A percentile compares a stretch with the other conserved stretches of the same genome.
These are phyloP conservation scores for Arthroderma sp. DNA, from an alignment of 2,329 filamentous ascomycete genomes.

Conservation along the genomic window DNA sequence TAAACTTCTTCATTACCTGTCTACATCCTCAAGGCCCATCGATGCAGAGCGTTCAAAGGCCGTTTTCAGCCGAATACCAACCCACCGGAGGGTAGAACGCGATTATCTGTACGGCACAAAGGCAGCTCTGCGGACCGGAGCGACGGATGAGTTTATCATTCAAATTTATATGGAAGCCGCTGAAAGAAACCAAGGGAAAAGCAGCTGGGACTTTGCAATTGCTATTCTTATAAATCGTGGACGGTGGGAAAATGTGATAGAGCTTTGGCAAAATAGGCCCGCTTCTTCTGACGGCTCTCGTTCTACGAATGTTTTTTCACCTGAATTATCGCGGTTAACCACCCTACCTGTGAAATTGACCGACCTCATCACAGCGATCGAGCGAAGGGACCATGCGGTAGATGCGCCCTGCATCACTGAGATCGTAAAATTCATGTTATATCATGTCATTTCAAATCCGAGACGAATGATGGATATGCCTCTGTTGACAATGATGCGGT, in stretches of 20 bases:
- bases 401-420: neutral
- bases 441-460: slow-evolving; percentile 16
- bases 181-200: slow-evolving; percentile 13
- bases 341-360: slow-evolving; percentile 13
- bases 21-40: slow-evolving; percentile 22
- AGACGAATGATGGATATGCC: slow-evolving; percentile 16
- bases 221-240: slow-evolving; percentile 18
- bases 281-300: neutral
- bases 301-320: too few species aligned
- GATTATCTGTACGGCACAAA: slow-evolving; percentile 35
- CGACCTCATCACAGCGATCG: slow-evolving; percentile 10
- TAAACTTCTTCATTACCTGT: slow-evolving; percentile 21
- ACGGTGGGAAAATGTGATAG: slow-evolving; percentile 21
- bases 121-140: slow-evolving; percentile 29
- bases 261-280: slow-evolving; percentile 19
- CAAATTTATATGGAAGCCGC: slow-evolving; percentile 30
- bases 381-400: neutral
- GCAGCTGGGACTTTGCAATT: slow-evolving; percentile 21
- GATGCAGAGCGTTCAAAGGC: slow-evolving; percentile 31
- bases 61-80: slow-evolving; percentile 34
- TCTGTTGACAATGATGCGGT: slow-evolving; percentile 19
- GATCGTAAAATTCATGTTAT: slow-evolving; percentile 16
- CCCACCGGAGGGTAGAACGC: slow-evolving; percentile 22
- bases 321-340: slow-evolving; percentile 7
- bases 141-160: slow-evolving; percentile 25